phyloP scores from a whole-genome alignment of 371 early-diverging fungal species.

The Mucor lusitanicus region DNA sequence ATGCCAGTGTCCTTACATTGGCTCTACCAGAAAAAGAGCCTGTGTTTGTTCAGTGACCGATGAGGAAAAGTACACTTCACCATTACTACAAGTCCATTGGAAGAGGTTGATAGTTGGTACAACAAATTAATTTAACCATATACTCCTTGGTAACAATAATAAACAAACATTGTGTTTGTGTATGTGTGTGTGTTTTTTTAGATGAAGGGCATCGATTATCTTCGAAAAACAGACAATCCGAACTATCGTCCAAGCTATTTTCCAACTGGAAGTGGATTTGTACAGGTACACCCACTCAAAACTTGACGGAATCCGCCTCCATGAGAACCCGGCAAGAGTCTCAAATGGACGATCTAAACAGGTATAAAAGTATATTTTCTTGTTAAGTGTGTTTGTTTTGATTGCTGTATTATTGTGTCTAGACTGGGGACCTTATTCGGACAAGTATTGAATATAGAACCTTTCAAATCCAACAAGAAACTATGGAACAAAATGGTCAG shows the following conservation, averaged over 20 bases:
- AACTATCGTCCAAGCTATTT: constrained; percentile 59
- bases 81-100: constrained; percentile 72
- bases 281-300: constrained; percentile 70
- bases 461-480: constrained; percentile 47
- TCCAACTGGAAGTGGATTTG: constrained; percentile 76
- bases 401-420: neutral
- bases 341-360: constrained; percentile 23
- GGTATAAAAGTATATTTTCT: too few relatives aligned
- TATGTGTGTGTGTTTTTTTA: constrained; percentile 2
- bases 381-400: constrained; percentile 1
- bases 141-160: neutral
- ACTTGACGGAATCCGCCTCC: constrained; percentile 49
- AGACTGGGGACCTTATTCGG: constrained; percentile 54
- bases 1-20: constrained; percentile 45
- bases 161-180: constrained; percentile 24
- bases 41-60: constrained; percentile 27
- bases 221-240: constrained; percentile 33
- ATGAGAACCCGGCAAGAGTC: constrained; percentile 11
- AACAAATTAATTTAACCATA: constrained; percentile 3
- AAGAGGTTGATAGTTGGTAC: constrained; percentile 73
- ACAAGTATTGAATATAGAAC: constrained; percentile 50
- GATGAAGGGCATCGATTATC: constrained; percentile 40
- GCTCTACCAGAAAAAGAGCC: constrained; percentile 20
- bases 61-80: constrained; percentile 48
- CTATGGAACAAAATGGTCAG: constrained; percentile 41